phyloP scores from a whole-genome alignment of 1,284 basidiomycete genomes.

The Rhodofomes roseus region DNA sequence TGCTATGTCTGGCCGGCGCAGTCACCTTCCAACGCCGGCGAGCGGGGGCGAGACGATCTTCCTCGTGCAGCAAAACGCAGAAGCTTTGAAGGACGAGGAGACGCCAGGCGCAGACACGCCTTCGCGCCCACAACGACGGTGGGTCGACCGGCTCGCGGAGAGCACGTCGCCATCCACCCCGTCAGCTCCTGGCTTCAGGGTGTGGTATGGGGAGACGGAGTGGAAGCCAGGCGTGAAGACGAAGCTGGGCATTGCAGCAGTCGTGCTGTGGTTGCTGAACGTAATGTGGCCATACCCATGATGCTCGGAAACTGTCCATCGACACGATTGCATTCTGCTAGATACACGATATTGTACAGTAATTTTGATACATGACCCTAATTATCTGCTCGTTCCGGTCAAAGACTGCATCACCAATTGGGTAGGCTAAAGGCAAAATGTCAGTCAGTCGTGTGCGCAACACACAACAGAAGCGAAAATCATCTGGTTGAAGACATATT shows the following conservation, averaged over 20 bases:
- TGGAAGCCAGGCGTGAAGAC: slow-evolving; percentile 33
- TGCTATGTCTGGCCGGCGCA: slow-evolving; percentile 1
- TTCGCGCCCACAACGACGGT: slow-evolving; percentile 37
- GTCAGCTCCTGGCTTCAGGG: slow-evolving; percentile 24
- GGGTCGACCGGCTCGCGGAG: slow-evolving; percentile 55
- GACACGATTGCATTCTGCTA: background rate
- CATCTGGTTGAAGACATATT: slow-evolving; percentile 43
- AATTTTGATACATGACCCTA: background rate
- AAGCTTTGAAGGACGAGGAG: slow-evolving; percentile 23
- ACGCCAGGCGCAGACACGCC: slow-evolving; percentile 33
- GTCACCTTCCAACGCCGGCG: background rate
- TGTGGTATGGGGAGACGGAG: slow-evolving; percentile 30
- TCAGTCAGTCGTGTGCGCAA: background rate
- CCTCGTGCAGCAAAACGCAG: slow-evolving; percentile 21
- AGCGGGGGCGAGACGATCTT: slow-evolving; percentile 25
- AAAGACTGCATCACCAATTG: background rate
- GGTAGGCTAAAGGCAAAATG: background rate
- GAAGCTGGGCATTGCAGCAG: slow-evolving; percentile 33
- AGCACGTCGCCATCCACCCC: slow-evolving; percentile 24
- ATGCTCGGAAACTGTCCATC: background rate
- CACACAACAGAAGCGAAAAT: slow-evolving; percentile 13
- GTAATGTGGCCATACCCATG: slow-evolving; percentile 46
- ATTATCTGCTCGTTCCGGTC: background rate
- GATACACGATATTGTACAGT: background rate
- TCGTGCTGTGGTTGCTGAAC: slow-evolving; percentile 55